A percentile compares a stretch with the other conserved stretches of the same genome.
Evolutionary conservation across 2,329 filamentous ascomycete species (phyloP).

Genomic region (Aspergillus sp.): DNA sequence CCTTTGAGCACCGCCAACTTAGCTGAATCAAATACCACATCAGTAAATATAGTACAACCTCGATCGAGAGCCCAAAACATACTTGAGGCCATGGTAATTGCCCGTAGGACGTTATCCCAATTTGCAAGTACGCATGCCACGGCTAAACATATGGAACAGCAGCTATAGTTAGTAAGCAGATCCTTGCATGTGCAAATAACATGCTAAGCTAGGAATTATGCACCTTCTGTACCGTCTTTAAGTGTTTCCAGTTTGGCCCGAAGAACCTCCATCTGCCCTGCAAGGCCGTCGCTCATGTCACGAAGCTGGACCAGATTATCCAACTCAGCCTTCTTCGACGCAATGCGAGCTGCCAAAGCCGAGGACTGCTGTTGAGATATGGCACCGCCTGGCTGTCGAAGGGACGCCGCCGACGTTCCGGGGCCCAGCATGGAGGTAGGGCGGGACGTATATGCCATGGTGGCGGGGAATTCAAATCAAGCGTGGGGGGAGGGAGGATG

Average conservation of each 20-base stretch:
- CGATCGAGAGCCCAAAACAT: conserved; percentile 30
- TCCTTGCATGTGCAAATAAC: neutral
- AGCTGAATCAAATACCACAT: conserved; percentile 19
- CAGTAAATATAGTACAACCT: conserved; percentile 1
- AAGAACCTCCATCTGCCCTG: conserved; percentile 62
- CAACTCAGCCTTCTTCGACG: conserved; percentile 63
- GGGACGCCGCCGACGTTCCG: conserved; percentile 25
- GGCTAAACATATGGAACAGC: conserved; percentile 39
- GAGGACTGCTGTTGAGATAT: conserved; percentile 52
- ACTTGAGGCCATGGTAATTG: conserved; percentile 66
- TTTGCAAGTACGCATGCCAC: conserved; percentile 67
- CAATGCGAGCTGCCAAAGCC: conserved; percentile 59
- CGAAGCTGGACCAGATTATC: conserved; percentile 62
- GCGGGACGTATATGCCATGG: conserved; percentile 40
- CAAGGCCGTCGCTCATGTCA: conserved; percentile 61
- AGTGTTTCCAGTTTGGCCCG: conserved; percentile 62
- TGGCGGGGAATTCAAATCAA: neutral
- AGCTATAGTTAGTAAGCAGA: neutral
- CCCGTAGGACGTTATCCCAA: conserved; percentile 65
- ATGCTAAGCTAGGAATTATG: conserved; percentile 3
- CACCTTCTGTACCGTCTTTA: conserved; percentile 63
- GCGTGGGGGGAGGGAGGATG: neutral
- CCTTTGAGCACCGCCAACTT: conserved; percentile 26
- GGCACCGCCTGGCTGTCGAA: conserved; percentile 32
- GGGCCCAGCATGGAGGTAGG: conserved; percentile 33